These are phyloP conservation scores for Mycena albidolilacea DNA, from an alignment of 768 basidiomycete genomes.

Conservation along the genomic window DNA sequence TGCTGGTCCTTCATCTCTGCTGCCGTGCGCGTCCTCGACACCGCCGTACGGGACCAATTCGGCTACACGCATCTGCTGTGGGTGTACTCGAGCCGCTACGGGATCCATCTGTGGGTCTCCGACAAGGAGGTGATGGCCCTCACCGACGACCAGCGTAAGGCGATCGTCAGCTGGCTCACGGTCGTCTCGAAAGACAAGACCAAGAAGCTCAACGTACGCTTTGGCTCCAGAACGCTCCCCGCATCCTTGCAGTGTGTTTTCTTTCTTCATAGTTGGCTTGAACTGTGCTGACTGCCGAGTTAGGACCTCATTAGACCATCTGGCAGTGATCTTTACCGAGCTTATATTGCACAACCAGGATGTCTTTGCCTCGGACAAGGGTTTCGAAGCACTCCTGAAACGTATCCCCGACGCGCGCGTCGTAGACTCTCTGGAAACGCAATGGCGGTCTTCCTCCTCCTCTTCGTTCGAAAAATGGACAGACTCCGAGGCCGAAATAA, in stretches of 20 bases:
- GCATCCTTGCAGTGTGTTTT: conserved; percentile 78
- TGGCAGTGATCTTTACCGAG: conserved; percentile 72
- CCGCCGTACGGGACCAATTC: conserved; percentile 88
- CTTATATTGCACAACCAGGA: conserved; percentile 89
- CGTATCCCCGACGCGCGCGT: conserved; percentile 78
- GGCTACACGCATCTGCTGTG: conserved; percentile 93
- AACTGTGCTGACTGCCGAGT: conserved; percentile 11
- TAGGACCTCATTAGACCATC: conserved; percentile 63
- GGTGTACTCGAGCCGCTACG: conserved; percentile 99
- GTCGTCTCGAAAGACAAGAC: conserved; percentile 86
- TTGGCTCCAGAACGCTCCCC: conserved; percentile 66
- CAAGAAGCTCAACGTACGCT: conserved; percentile 86
- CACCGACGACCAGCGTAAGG: conserved; percentile 91
- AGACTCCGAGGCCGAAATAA: conserved; percentile 66
- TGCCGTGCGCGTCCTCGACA: conserved; percentile 90
- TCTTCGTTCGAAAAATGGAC: conserved; percentile 83
- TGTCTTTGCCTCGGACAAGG: conserved; percentile 78
- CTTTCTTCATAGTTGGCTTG: not conserved
- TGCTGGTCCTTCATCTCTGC: conserved; percentile 97
- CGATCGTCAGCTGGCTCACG: conserved; percentile 90
- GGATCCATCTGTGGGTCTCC: conserved; percentile 98
- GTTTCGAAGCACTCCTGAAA: conserved; percentile 81
- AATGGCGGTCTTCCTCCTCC: conserved; percentile 71
- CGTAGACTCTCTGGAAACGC: conserved; percentile 61
- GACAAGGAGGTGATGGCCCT: conserved; percentile 90